Evolutionary conservation across 1,139 yeast species (phyloP), one percentile per base, ranked within the genome.

Genomic region (Suzukiozyma palmioleophila): DNA sequence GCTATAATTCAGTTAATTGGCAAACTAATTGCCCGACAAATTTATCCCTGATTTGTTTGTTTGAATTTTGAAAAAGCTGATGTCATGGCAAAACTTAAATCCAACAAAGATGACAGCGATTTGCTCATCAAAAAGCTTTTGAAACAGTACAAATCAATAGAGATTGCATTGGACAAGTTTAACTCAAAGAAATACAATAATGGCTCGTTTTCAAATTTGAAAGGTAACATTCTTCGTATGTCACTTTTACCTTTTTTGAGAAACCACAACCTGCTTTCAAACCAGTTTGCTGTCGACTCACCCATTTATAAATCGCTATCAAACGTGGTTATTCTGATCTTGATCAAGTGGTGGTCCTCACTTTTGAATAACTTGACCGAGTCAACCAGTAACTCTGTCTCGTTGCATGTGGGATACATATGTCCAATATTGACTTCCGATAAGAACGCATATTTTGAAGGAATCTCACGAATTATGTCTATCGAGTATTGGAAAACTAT

Each of bases 381-480:
- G 26, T 58, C 76, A 2, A 58, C 76, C 1, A 64, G 44, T 29
- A 44, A 43, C 15, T 35, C 53, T 3, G 47, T 54, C 14, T 47
- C 48, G 16, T 35, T 15, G 8, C 38, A 16, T 30, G 26, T 21
- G 29, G 26, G 13, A 29, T 15, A 26, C 15, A 22, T 15, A 10
- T 29, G 25, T 22, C 18, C 27, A 12, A 27, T 26, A 13, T 38
- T 16, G 40, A 37, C 46, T 4, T 54, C 65, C 2, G 95, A 87
- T 57, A 64, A 83, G 42, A 75, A 81, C 37, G 89, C 88, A 10
- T 84, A 81, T 54, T 63, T 83, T 41, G 96, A 87, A 55, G 81
- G 87, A 38, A 65, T 87, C 3, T 81, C 89, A 2, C 66, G 90
- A 33, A 69, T 87, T 8, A 55, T 84, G 35, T 64, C 84, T 3